Conservation (phyloP, 352 stramenopile species). For the Phytophthora tubulina region DNA sequence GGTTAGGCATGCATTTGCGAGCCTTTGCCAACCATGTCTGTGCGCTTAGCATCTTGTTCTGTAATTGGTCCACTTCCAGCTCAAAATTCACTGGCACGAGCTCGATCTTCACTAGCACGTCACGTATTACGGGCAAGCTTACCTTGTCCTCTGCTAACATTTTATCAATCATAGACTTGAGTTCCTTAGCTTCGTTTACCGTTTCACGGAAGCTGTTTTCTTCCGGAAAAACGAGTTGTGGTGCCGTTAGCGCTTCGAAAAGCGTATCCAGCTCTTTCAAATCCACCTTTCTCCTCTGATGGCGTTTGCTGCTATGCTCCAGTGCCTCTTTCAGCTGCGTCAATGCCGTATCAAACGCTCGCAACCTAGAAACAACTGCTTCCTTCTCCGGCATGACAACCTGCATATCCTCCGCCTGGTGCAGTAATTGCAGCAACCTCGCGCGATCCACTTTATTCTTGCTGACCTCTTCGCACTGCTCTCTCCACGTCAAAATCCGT, state of each 20-base stretch:
- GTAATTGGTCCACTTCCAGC: slow-evolving; percentile 78
- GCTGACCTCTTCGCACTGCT: slow-evolving; percentile 41
- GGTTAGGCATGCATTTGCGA: slow-evolving; percentile 89
- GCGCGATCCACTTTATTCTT: slow-evolving; percentile 54
- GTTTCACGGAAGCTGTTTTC: slow-evolving; percentile 56
- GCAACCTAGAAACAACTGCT: slow-evolving; percentile 50
- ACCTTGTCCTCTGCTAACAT: slow-evolving; percentile 88
- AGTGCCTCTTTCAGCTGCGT: slow-evolving; percentile 71
- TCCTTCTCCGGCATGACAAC: slow-evolving; percentile 55
- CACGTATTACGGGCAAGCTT: slow-evolving; percentile 81
- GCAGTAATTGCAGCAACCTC: slow-evolving; percentile 57
- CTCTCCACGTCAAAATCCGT: slow-evolving; percentile 64
- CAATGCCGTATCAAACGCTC: slow-evolving; percentile 67
- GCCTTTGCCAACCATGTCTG: slow-evolving; percentile 89
- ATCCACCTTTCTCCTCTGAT: slow-evolving; percentile 67
- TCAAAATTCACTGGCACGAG: slow-evolving; percentile 90
- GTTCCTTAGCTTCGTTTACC: slow-evolving; percentile 66
- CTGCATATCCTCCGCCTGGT: slow-evolving; percentile 71
- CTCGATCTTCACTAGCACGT: slow-evolving; percentile 84
- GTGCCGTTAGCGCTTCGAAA: slow-evolving; percentile 50
- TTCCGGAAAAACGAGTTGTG: slow-evolving; percentile 73
- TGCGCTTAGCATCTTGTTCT: slow-evolving; percentile 86
- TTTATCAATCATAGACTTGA: slow-evolving; percentile 68
- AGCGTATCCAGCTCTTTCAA: slow-evolving; percentile 68
- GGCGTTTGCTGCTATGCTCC: slow-evolving; percentile 68